Conservation (phyloP, 2,329 filamentous ascomycete species). For the Hansfordia pulvinata region DNA sequence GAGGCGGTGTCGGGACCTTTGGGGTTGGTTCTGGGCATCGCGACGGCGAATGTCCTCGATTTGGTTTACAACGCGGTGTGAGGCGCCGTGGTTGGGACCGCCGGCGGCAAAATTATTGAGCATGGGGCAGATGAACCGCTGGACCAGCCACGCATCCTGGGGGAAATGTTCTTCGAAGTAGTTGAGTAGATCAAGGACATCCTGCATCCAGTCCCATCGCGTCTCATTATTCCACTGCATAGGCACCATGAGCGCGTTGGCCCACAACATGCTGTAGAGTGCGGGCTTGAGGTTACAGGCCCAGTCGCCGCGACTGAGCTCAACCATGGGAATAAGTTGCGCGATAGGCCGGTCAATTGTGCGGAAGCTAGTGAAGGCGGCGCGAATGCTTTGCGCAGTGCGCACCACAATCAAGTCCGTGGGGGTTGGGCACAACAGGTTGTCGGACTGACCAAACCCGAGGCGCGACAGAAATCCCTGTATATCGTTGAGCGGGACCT, state of each 20-base stretch:
- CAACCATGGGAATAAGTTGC: constrained; percentile 22
- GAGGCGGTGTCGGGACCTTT: constrained; percentile 25
- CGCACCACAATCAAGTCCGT: constrained; percentile 59
- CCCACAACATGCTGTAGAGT: constrained; percentile 64
- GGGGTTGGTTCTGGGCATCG: too few species aligned
- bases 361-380: constrained; percentile 43
- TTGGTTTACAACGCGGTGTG: constrained; percentile 20
- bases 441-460: constrained; percentile 26
- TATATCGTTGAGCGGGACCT: constrained; percentile 49
- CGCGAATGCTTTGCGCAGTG: constrained; percentile 69
- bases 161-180: constrained; percentile 52
- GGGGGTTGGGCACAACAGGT: constrained; percentile 50
- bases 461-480: constrained; percentile 40
- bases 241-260: constrained; percentile 43
- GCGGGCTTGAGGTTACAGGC: constrained; percentile 42
- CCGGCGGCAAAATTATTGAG: constrained; percentile 28
- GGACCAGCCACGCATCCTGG: constrained; percentile 59
- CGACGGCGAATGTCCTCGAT: constrained; percentile 26
- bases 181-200: constrained; percentile 50
- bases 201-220: constrained; percentile 40
- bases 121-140: constrained; percentile 53
- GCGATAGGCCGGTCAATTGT: constrained; percentile 21
- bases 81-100: constrained; percentile 18
- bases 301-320: constrained; percentile 31
- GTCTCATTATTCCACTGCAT: constrained; percentile 20